phyloP scores from a whole-genome alignment of 2,329 filamentous ascomycete species.

The Aaosphaeria arxii region DNA sequence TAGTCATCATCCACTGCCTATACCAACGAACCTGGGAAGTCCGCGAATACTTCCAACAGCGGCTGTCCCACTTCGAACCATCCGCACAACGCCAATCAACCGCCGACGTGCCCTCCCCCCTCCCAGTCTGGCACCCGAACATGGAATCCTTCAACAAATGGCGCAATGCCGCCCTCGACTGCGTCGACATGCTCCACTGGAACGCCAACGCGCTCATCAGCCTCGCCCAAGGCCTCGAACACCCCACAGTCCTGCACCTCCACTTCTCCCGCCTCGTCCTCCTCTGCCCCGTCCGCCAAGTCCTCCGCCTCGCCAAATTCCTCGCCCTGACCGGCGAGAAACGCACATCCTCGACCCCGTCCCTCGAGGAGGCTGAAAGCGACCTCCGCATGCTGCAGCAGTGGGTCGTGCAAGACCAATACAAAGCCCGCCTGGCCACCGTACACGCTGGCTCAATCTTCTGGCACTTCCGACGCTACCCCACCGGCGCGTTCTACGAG shows the following conservation, averaged over 20 bases:
- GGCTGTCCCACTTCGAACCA: conserved; percentile 40
- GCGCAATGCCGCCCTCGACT: conserved; percentile 47
- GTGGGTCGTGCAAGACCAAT: conserved; percentile 52
- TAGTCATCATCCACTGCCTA: conserved; percentile 7
- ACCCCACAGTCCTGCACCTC: conserved; percentile 55
- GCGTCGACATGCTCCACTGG: conserved; percentile 58
- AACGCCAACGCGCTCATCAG: conserved; percentile 53
- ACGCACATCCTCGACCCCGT: neutral
- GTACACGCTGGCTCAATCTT: conserved; percentile 53
- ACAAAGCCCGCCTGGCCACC: conserved; percentile 56
- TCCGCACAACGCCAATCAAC: conserved; percentile 28
- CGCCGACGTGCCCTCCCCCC: conserved; percentile 19
- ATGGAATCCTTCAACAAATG: conserved; percentile 37
- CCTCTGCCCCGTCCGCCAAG: conserved; percentile 48
- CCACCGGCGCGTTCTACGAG: conserved; percentile 48
- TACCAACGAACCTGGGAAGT: neutral
- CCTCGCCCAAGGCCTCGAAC: conserved; percentile 50
- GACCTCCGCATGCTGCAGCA: conserved; percentile 35
- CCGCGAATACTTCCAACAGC: conserved; percentile 23
- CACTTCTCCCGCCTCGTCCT: conserved; percentile 54
- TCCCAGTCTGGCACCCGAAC: neutral
- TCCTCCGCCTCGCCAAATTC: conserved; percentile 42
- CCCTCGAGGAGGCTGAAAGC: neutral
- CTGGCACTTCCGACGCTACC: conserved; percentile 53
- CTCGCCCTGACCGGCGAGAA: conserved; percentile 4